Base-by-base conservation (phyloP, 2,329 filamentous ascomycete species). In the Penicillium vulpinum region DNA sequence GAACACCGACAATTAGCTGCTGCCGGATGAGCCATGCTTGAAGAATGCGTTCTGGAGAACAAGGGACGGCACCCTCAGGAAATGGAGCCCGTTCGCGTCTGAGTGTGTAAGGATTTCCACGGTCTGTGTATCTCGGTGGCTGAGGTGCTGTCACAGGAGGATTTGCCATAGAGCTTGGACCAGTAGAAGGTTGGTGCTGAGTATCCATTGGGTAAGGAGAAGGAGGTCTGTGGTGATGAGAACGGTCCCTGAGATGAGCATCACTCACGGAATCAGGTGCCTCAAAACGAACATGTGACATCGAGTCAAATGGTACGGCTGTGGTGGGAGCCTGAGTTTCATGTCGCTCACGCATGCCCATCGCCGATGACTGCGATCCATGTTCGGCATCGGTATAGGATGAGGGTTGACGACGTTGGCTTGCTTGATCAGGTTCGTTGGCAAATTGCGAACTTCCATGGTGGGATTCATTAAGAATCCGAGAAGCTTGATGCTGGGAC, bases 1-100 rank as follows among this genome's bases (percentile, higher is more conserved):
- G 50, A 26, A 73, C 64, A 4, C 71, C 71, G 10, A 62, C 69
- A 10, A 71, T 18, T 7, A 66, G 46, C 51, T 73, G 71, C 51
- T 70, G 65, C 5, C 65, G 65, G 39, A 72, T 59, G 15, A 73
- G 59, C 43, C 66, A 69, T 5, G 54, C 58, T 31, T 71, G 67
- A 10, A 73, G 44, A 11, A 54, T 40, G 2, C 59, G 29, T 6
- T 57, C 48, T n/a, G 47, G 22, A 15, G 18, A 5, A 36, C 40
- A 31, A 8, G 38, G 26, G 15, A 36, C 16, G 16, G 26, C 26
- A 39, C 4, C 26, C 11, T 31, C 43, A 18, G 51, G 43, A 5
- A 47, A 15, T 4, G 16, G 18, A 18, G 9, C 16, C 6, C 26
- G 33, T 6, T 21, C 18, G 3, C 16, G 15, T 38, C 24, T 9